phyloP scores from a whole-genome alignment of 352 stramenopile genomes.

The Globisporangium megalacanthum region DNA sequence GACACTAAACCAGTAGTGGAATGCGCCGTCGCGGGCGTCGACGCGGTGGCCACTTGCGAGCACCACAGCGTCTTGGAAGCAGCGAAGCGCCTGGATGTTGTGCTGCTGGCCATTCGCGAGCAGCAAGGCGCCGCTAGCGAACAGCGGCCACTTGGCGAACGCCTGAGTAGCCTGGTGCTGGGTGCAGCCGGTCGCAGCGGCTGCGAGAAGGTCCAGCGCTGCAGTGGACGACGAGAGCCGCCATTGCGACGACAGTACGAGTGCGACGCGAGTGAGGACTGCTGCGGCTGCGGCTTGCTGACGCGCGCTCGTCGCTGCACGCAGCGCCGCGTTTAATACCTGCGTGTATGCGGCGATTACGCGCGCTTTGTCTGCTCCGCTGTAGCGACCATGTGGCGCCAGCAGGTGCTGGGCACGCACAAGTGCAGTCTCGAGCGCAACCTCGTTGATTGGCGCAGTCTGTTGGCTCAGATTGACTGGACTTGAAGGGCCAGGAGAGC shows the following conservation, averaged over 20 bases:
- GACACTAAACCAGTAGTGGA: conserved; percentile 61
- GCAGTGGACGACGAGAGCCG: background rate
- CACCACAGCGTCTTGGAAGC: conserved; percentile 14
- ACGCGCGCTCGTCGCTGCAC: background rate
- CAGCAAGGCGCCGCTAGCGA: conserved; percentile 35
- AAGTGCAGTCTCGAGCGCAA: conserved; percentile 7
- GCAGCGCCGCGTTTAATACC: background rate
- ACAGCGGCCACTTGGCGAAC: conserved; percentile 25
- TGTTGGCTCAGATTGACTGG: no score
- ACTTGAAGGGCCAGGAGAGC: no score
- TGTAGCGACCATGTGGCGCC: background rate
- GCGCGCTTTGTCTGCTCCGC: background rate
- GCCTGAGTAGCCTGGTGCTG: background rate
- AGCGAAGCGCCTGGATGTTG: conserved; percentile 17
- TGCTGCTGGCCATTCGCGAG: conserved; percentile 19
- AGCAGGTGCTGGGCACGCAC: background rate
- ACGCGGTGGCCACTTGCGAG: conserved; percentile 2
- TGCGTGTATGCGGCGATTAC: background rate
- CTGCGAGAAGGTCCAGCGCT: conserved; percentile 2
- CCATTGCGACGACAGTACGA: conserved; percentile 7
- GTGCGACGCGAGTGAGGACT: conserved; percentile 8
- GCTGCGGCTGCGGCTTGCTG: conserved; percentile 1
- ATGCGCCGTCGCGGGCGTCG: conserved; percentile 12
- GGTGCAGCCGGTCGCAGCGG: conserved; percentile 2
- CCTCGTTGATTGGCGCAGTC: no score